Percentiles rank a stretch among this genome's conserved stretches.
These are phyloP conservation scores for Pythium angustatum DNA, from an alignment of 352 stramenopile genomes.

Conservation along the genomic window DNA sequence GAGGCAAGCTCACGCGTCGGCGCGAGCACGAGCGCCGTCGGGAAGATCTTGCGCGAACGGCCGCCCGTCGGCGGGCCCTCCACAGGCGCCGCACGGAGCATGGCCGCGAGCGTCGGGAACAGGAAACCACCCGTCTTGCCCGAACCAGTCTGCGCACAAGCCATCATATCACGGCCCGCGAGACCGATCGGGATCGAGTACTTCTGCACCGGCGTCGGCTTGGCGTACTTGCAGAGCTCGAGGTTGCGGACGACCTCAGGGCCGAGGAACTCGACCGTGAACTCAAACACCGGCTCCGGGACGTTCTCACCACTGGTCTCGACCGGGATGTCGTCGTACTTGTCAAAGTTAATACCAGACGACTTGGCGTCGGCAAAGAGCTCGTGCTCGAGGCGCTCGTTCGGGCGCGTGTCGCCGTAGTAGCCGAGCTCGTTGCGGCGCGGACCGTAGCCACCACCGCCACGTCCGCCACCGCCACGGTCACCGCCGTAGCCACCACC, in stretches of 20 bases:
- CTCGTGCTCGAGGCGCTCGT: slow-evolving; percentile 92
- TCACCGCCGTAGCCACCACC: slow-evolving; percentile 15
- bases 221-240: slow-evolving; percentile 93
- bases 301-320: slow-evolving; percentile 94
- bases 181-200: slow-evolving; percentile 98
- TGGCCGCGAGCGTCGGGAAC: slow-evolving; percentile 96
- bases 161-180: slow-evolving; percentile 97
- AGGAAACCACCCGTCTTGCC: slow-evolving; percentile 97
- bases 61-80: slow-evolving; percentile 47
- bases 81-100: slow-evolving; percentile 87
- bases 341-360: slow-evolving; percentile 99
- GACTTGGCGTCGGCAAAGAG: slow-evolving; percentile 93
- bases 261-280: slow-evolving; percentile 88
- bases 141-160: slow-evolving; percentile 98
- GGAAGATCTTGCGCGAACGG: slow-evolving; percentile 87
- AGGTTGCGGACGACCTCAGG: slow-evolving; percentile 93
- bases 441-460: slow-evolving; percentile 46
- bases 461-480: slow-evolving; percentile 36
- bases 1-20: slow-evolving; percentile 94
- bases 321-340: slow-evolving; percentile 98
- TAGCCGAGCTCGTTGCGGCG: slow-evolving; percentile 96
- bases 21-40: slow-evolving; percentile 91
- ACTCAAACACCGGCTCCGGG: slow-evolving; percentile 91
- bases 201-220: slow-evolving; percentile 99
- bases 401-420: slow-evolving; percentile 92